A percentile compares a stretch with the other conserved stretches of the same genome.
Conservation (phyloP, 306 rosid species). For the Lathyrus sativus region DNA sequence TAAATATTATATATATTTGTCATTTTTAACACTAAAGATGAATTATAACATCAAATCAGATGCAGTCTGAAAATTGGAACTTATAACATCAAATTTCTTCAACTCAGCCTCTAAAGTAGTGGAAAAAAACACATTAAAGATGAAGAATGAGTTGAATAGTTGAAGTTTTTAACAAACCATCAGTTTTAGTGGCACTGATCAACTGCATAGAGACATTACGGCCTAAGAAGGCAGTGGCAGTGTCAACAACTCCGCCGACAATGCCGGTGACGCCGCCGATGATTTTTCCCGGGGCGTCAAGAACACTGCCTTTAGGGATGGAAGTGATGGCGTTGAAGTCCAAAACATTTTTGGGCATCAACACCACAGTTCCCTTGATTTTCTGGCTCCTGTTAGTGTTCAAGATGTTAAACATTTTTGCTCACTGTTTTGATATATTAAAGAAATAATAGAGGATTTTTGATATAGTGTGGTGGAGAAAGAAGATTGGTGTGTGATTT, state of each 20-base stretch:
- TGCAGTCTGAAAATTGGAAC: no score
- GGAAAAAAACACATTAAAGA: no score
- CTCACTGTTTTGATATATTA: not conserved
- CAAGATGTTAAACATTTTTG: constrained; percentile 30
- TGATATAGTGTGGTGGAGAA: not conserved
- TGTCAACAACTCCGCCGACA: not conserved
- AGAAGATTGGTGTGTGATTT: not conserved
- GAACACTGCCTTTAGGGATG: not conserved
- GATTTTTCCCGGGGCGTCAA: not conserved
- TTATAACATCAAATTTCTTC: no score
- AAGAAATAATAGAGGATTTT: no score
- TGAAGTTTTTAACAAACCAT: constrained; percentile 16
- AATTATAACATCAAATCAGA: no score
- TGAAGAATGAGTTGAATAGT: no score
- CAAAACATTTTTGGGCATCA: constrained; percentile 48
- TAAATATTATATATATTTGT: no score
- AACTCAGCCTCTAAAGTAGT: no score
- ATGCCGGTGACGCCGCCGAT: not conserved
- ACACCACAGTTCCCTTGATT: constrained; percentile 48
- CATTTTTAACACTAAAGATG: no score
- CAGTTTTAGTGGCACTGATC: constrained; percentile 41
- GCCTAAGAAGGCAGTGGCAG: constrained; percentile 34
- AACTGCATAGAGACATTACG: constrained; percentile 34
- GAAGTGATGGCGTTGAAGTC: constrained; percentile 37
- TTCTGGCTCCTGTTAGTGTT: constrained; percentile 7